Evolutionary conservation across 202 grass and related monocot species (phyloP).

Genomic region (Zoysia matrella): DNA sequence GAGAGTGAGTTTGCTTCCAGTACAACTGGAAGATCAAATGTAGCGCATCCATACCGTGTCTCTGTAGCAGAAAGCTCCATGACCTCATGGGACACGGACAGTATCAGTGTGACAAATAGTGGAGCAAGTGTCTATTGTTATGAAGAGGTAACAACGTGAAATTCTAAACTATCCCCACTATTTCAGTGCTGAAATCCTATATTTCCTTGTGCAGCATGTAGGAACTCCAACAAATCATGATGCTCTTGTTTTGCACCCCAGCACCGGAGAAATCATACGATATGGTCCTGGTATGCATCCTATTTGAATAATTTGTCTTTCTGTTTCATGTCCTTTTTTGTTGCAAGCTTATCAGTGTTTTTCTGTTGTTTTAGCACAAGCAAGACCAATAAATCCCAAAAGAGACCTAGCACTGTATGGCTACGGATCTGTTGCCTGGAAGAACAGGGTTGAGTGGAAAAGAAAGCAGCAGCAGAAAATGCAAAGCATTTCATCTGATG

Average conservation of each 20-base stretch:
- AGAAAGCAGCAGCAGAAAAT: conserved; percentile 41
- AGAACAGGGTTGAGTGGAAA: conserved; percentile 45
- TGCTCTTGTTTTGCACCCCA: conserved; percentile 37
- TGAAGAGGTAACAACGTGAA: conserved; percentile 33
- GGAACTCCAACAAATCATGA: conserved; percentile 40
- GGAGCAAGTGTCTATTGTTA: conserved; percentile 40
- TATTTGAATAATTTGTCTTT: background rate
- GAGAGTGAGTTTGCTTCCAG: conserved; percentile 47
- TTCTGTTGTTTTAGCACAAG: background rate
- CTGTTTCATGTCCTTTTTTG: background rate
- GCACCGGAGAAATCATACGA: conserved; percentile 40
- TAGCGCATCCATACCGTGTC: conserved; percentile 36
- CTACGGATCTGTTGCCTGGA: conserved; percentile 45
- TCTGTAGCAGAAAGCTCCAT: conserved; percentile 43
- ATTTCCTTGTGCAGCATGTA: conserved; percentile 31
- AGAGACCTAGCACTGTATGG: conserved; percentile 35
- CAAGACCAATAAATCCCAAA: conserved; percentile 36
- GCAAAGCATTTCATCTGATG: conserved; percentile 38
- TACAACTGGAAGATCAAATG: conserved; percentile 27
- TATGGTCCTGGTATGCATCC: conserved; percentile 24
- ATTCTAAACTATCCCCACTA: background rate
- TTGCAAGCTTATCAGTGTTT: background rate
- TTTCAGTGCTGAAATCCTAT: background rate
- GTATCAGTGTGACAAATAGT: conserved; percentile 40
- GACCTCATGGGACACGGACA: conserved; percentile 34